phyloP scores from a whole-genome alignment of 2,329 filamentous ascomycete genomes.

The Fusarium acutatum region DNA sequence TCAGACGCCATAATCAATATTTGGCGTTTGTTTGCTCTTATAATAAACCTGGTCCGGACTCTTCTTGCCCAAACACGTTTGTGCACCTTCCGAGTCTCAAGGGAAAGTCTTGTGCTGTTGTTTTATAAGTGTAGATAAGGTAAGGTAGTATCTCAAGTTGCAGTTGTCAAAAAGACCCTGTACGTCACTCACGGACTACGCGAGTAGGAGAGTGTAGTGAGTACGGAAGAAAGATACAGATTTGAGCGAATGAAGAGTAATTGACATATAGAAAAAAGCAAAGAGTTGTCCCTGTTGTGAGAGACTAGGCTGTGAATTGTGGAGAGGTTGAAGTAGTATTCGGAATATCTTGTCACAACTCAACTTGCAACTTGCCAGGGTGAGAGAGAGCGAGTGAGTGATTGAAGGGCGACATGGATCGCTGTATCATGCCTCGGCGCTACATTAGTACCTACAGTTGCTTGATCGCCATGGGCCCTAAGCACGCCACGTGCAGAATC shows the following conservation, averaged over 20 bases:
- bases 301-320: background rate
- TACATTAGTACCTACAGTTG: background rate
- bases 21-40: conserved; percentile 23
- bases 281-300: background rate
- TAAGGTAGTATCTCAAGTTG: background rate
- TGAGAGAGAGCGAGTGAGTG: background rate
- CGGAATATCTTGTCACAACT: background rate
- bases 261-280: background rate
- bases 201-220: background rate
- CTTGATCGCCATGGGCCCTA: background rate
- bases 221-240: too few species aligned
- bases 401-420: background rate
- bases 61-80: conserved; percentile 11
- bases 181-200: conserved; percentile 1
- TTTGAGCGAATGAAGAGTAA: background rate
- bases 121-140: background rate
- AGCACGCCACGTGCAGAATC: conserved; percentile 16
- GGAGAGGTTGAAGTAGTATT: conserved; percentile 3
- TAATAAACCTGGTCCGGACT: background rate
- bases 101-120: background rate
- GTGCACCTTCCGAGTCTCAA: background rate
- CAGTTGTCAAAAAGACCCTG: background rate
- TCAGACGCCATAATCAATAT: conserved; percentile 14
- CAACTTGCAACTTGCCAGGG: background rate
- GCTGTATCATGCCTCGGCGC: conserved; percentile 12